Evolutionary conservation across 2,329 filamentous ascomycete species (phyloP), one percentile per base, ranked within the genome.

Genomic region (Xylariaceae sp.): DNA sequence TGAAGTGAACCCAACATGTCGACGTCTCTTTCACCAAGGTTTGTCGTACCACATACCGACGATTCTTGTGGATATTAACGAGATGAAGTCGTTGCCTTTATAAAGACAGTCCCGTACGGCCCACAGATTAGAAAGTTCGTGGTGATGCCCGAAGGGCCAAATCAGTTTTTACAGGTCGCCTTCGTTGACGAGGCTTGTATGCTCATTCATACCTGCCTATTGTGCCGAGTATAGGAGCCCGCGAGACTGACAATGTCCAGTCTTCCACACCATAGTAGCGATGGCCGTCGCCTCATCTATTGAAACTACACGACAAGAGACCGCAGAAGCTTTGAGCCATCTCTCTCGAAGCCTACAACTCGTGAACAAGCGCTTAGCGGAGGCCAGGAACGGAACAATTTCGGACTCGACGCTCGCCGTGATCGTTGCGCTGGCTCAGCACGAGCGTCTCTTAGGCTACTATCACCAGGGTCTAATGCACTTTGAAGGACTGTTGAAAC

Each of bases 141-240:
- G 28, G 39, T 31, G 5, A 12, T 46, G 5, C 42, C 39, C 18
- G 40, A 41, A n/a, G 45, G 44, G 5, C 45, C 55, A 9, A 43
- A 42, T 12, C 56, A 62, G 10, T 68, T 65, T 58, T 45, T 66
- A 10, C 43, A 57, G 42, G 62, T 61, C 49, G 58, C 63, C 33
- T 63, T 67, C 33, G 18, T 57, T 28, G 66, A 68, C 36, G 63
- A 70, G 56, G 67, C 66, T 18, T 69, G 67, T 69, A 50, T 48
- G 63, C 57, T 16, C 7, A 16, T 31, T 22, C 38, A 5, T 38
- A 7, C 33, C 17, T 28, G 6, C 33, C 16, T 41, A 6, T 18
- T 5, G 9, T 38, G 10, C 10, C 16, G 3, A 16, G 34, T 10
- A 16, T 16, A 38, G 10, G 13, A n/a, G 18, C 33, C 31, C 44